Conservation (phyloP, 306 rosid species). For the Begonia fuchsioides region DNA sequence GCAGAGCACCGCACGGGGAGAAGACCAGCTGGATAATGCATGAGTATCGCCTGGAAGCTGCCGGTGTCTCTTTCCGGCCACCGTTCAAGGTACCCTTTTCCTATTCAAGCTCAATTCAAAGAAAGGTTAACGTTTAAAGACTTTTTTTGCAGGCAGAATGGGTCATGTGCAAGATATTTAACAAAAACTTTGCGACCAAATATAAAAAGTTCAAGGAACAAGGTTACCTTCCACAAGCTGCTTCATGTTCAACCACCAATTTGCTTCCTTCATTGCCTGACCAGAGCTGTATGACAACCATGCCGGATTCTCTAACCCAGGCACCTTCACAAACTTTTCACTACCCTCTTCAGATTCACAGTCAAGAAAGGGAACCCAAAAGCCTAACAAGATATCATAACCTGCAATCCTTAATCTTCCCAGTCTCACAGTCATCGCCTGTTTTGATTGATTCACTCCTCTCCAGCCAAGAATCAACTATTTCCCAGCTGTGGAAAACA, state of each 20-base stretch:
- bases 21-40: conserved; percentile 13
- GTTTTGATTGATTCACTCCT: no score
- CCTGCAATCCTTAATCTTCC: no score
- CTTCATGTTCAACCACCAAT: background rate
- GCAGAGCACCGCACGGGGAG: conserved; percentile 5
- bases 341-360: background rate
- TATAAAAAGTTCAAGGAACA: background rate
- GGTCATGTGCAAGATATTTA: conserved; percentile 11
- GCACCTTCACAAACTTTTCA: background rate
- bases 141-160: conserved; percentile 7
- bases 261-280: conserved; percentile 3
- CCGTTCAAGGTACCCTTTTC: background rate
- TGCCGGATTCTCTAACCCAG: background rate
- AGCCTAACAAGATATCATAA: background rate
- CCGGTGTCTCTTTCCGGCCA: background rate
- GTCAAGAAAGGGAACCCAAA: conserved; percentile 2
- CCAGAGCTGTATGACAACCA: background rate
- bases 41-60: conserved; percentile 5
- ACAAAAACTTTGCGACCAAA: conserved; percentile 4
- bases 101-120: background rate
- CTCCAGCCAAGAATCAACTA: no score
- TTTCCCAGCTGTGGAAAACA: no score
- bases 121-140: background rate
- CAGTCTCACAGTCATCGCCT: no score
- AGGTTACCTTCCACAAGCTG: background rate